Percentiles rank a stretch among this genome's conserved stretches.
Conservation (phyloP, 176 grass and related monocot species). For the Ensete ventricosum region DNA sequence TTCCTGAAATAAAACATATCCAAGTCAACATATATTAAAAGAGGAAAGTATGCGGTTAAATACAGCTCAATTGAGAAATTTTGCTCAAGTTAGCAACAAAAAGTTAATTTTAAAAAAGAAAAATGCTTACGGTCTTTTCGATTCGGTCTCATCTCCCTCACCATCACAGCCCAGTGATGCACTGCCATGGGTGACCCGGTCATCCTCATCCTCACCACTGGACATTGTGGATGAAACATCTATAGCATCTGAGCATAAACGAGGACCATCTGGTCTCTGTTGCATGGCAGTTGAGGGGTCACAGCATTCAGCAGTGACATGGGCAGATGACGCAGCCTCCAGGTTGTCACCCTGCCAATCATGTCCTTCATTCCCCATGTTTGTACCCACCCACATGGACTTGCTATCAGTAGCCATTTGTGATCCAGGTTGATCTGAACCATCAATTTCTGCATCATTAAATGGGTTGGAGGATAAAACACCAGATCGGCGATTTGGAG, state of each 20-base stretch:
- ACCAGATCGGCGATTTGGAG: conserved; percentile 9
- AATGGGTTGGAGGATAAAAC: not conserved
- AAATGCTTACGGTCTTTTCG: conserved; percentile 9
- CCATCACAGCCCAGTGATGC: conserved; percentile 11
- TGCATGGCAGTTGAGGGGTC: not conserved
- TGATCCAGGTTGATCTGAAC: conserved; percentile 4
- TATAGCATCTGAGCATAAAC: not conserved
- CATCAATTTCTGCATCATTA: conserved; percentile 5
- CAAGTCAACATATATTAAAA: not conserved
- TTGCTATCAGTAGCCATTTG: conserved; percentile 2
- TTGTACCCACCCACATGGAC: not conserved
- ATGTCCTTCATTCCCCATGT: not conserved
- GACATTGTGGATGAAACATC: conserved; percentile 9
- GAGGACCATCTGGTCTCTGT: not conserved
- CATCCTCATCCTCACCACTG: conserved; percentile 7
- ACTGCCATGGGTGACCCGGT: conserved; percentile 10
- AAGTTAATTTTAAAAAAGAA: not conserved
- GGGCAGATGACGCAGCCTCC: not conserved
- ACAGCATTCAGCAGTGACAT: not conserved
- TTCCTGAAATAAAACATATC: not conserved
- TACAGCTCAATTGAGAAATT: too few relatives aligned
- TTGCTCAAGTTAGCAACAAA: not conserved
- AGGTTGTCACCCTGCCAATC: conserved; percentile 1
- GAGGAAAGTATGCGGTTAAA: not conserved
- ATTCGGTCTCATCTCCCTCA: conserved; percentile 16